Conservation (phyloP, 306 rosid species). For the Neltuma alba region DNA sequence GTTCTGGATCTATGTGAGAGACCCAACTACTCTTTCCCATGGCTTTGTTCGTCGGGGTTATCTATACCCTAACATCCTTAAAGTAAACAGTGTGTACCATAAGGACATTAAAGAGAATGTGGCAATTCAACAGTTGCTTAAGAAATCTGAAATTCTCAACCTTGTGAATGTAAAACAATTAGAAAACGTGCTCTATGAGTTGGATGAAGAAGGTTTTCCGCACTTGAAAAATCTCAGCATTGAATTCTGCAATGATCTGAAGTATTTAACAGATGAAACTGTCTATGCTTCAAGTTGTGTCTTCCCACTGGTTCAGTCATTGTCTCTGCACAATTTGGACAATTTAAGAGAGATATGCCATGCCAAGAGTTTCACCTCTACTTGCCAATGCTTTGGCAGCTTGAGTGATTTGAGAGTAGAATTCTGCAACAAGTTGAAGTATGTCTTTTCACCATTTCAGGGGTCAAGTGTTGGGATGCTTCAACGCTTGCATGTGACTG, state of each 20-base stretch:
- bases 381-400: constrained; percentile 25
- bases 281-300: neutral
- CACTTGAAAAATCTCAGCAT: constrained; percentile 9
- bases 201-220: constrained; percentile 27
- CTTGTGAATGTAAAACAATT: neutral
- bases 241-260: constrained; percentile 22
- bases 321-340: constrained; percentile 11
- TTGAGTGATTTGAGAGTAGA: constrained; percentile 7
- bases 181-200: constrained; percentile 15
- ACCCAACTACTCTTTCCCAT: constrained; percentile 6
- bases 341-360: constrained; percentile 14
- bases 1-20: constrained; percentile 33
- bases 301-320: constrained; percentile 25
- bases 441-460: constrained; percentile 13
- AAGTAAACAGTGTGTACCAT: neutral
- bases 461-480: constrained; percentile 14
- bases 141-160: constrained; percentile 26
- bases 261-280: constrained; percentile 17
- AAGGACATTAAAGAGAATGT: neutral
- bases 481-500: constrained; percentile 29
- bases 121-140: constrained; percentile 16
- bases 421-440: constrained; percentile 20
- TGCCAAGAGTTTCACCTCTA: neutral
- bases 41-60: constrained; percentile 19
- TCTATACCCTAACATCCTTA: constrained; percentile 25